A percentile compares a stretch with the other conserved stretches of the same genome.
Evolutionary conservation across 2,329 filamentous ascomycete genomes (phyloP).

Genomic region (Pyrenophora seminiperda): DNA sequence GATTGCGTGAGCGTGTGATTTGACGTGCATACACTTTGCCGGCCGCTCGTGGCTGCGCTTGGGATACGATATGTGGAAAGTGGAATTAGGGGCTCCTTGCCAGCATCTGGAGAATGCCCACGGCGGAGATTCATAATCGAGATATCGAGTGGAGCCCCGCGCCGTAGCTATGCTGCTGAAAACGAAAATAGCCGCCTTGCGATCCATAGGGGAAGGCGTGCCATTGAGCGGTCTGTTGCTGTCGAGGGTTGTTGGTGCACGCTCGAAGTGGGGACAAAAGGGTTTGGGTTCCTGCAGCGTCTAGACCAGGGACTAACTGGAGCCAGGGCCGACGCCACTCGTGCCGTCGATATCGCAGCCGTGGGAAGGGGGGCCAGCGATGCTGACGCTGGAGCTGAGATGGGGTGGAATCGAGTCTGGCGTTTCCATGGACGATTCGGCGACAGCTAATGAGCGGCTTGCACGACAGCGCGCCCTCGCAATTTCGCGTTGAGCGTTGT

Average conservation of each 20-base stretch:
- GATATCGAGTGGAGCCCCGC: slow-evolving; percentile 11
- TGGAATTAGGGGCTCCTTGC: slow-evolving; percentile 4
- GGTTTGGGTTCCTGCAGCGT: slow-evolving; percentile 36
- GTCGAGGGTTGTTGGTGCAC: slow-evolving; percentile 10
- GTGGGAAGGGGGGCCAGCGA: slow-evolving; percentile 1
- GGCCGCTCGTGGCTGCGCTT: neutral
- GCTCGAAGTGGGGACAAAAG: slow-evolving; percentile 10
- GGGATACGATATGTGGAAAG: no score
- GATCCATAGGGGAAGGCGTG: slow-evolving; percentile 16
- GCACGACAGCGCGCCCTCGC: neutral
- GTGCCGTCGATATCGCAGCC: slow-evolving; percentile 3
- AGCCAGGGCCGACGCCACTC: slow-evolving; percentile 14
- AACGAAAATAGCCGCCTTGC: slow-evolving; percentile 23
- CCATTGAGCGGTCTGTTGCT: slow-evolving; percentile 13
- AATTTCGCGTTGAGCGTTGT: slow-evolving; percentile 24
- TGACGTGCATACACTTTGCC: no score
- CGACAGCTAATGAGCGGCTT: neutral
- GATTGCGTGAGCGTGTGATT: neutral
- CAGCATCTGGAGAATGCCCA: slow-evolving; percentile 1
- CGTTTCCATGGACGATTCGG: neutral
- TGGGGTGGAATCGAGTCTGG: neutral
- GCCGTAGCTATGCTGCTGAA: neutral
- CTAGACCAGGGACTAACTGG: slow-evolving; percentile 24
- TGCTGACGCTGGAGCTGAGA: slow-evolving; percentile 2
- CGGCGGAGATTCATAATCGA: slow-evolving; percentile 2